A percentile compares a stretch with the other conserved stretches of the same genome.
These are phyloP conservation scores for Phialophora macrospora DNA, from an alignment of 2,329 filamentous ascomycete species.

Conservation along the genomic window DNA sequence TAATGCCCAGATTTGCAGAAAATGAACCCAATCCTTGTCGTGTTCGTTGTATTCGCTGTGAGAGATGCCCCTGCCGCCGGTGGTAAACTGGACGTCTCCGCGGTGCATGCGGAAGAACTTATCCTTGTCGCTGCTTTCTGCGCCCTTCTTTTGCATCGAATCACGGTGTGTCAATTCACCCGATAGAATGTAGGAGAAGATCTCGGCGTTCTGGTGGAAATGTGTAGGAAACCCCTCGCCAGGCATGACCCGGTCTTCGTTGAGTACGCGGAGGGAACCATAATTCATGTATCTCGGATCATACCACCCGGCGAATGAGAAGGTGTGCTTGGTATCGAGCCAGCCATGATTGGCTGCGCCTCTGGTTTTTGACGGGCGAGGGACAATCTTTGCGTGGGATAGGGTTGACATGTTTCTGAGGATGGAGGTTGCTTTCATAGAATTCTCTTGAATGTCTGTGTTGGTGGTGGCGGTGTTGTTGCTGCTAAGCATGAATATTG, in stretches of 20 bases:
- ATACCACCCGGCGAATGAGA: conserved; percentile 76
- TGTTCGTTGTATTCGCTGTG: conserved; percentile 85
- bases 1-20: conserved; percentile 86
- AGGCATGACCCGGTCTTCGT: conserved; percentile 80
- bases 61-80: conserved; percentile 78
- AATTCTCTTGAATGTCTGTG: conserved; percentile 16
- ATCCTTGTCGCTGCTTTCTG: conserved; percentile 63
- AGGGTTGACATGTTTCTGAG: conserved; percentile 64
- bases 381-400: conserved; percentile 71
- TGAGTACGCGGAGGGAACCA: conserved; percentile 80
- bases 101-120: conserved; percentile 73
- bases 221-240: conserved; percentile 82
- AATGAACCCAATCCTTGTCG: conserved; percentile 72
- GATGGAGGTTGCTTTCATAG: conserved; percentile 36
- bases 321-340: conserved; percentile 86
- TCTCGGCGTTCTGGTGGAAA: conserved; percentile 83
- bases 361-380: conserved; percentile 71
- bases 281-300: conserved; percentile 71
- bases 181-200: conserved; percentile 84
- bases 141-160: conserved; percentile 75
- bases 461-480: conserved; percentile 20
- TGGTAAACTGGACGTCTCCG: conserved; percentile 88
- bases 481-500: conserved; percentile 33
- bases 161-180: conserved; percentile 88
- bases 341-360: conserved; percentile 84